Conservation (phyloP, 805 yeast genomes). For the Spathaspora arborariae region DNA sequence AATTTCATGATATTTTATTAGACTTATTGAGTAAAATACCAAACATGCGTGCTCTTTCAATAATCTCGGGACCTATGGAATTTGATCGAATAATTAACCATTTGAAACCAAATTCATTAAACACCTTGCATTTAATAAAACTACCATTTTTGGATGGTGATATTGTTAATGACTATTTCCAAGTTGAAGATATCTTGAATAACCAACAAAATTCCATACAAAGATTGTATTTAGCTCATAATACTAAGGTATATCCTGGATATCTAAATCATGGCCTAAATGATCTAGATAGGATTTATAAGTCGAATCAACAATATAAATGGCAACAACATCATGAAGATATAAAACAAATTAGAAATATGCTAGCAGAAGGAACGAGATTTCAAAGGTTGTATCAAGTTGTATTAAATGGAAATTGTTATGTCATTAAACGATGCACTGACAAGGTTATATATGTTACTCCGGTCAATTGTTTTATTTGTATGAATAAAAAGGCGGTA, state of each 20-base stretch:
- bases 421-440: neutral
- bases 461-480: too few relatives aligned
- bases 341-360: neutral
- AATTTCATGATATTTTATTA: neutral
- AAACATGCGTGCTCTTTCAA: neutral
- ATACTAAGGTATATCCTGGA: too few relatives aligned
- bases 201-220: neutral
- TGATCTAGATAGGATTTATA: neutral
- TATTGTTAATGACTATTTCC: neutral
- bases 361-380: neutral
- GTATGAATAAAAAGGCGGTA: too few relatives aligned
- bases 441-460: neutral
- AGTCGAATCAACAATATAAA: neutral
- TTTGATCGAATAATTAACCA: neutral
- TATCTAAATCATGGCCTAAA: neutral
- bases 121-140: neutral
- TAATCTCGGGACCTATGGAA: neutral
- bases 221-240: neutral
- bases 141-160: neutral
- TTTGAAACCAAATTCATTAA: neutral
- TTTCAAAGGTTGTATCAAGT: neutral
- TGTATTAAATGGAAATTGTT: neutral
- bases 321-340: too few relatives aligned
- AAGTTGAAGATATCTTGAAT: neutral
- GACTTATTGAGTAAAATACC: neutral